Percentiles rank a stretch among this genome's conserved stretches.
These are phyloP conservation scores for Sarocladium brachiariae DNA, from an alignment of 2,329 filamentous ascomycete species.

Conservation along the genomic window DNA sequence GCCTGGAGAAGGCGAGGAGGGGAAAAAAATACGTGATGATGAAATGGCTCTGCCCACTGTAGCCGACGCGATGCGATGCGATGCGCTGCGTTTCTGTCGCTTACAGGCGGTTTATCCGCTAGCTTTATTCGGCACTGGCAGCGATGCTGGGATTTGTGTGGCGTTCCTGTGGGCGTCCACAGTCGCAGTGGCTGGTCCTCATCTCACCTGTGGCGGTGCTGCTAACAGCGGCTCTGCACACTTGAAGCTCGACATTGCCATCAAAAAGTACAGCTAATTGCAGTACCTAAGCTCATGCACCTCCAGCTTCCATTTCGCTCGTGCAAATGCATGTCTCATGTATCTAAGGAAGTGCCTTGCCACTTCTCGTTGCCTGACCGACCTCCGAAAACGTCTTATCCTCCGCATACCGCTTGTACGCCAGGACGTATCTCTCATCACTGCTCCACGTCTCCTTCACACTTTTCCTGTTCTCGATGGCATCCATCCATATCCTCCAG, in stretches of 20 bases:
- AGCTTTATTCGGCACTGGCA: too few relatives aligned
- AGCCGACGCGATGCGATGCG: too few relatives aligned
- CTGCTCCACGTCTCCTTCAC: slow-evolving; percentile 63
- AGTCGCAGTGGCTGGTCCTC: background rate
- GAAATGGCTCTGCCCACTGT: too few relatives aligned
- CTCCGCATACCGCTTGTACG: slow-evolving; percentile 62
- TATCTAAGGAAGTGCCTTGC: slow-evolving; percentile 47
- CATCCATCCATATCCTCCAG: slow-evolving; percentile 59
- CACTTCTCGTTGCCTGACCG: slow-evolving; percentile 55
- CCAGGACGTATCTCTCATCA: slow-evolving; percentile 57
- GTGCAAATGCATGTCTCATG: background rate
- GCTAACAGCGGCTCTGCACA: too few relatives aligned
- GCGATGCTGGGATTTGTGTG: too few relatives aligned
- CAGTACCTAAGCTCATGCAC: too few relatives aligned
- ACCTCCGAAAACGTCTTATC: slow-evolving; percentile 56
- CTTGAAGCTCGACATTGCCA: too few relatives aligned
- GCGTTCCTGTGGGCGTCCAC: too few relatives aligned
- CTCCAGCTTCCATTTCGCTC: too few relatives aligned
- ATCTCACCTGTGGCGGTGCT: background rate
- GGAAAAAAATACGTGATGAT: background rate
- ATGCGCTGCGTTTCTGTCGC: too few relatives aligned
- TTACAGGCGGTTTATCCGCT: too few relatives aligned
- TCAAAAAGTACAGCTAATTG: too few relatives aligned
- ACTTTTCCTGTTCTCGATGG: slow-evolving; percentile 52
- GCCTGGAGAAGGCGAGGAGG: background rate